Base-by-base conservation (phyloP, 148 eudicot species). In the Cornus kousa region DNA sequence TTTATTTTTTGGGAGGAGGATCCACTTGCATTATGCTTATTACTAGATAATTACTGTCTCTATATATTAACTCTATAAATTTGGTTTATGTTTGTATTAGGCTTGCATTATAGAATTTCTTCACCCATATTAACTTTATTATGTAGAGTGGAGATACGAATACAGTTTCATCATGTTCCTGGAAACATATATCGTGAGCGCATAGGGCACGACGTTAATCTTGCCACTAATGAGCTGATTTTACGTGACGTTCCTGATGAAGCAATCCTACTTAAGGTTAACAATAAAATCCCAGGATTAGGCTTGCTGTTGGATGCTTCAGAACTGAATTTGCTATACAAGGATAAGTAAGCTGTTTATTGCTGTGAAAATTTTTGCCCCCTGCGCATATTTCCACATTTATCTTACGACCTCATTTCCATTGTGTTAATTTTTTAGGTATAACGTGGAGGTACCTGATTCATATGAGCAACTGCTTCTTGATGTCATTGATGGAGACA, bases 281-380 rank as follows among this genome's bases (percentile, higher is more conserved):
- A 82, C 73, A 85, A 85, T 59, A 84, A 87, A 86, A 75, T 87
- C 72, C 89, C 87, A 19, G 89, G 89, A 66, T 70, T 84, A 68
- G 80, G 80, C 59, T 82, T 82, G 78, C 82, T 83, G 66, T 68
- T 85, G 71, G 86, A 85, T 66, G 77, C 85, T 66, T 79, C 80
- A 59, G 78, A 84, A 24, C 80, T 85, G 35, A 85, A 87, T 76
- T 78, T 87, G 78, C 80, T 85, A n/a, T 82, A 74, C 72, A 79
- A 82, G 70, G 80, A 85, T 65, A 84, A 76, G 89, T 85, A 76
- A 75, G 73, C 67, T 53, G 28, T 67, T 67, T 32, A 43, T 32
- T 76, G 23, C 37, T 43, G 14, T 11, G 2, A 73, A 40, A 40
- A 73, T 7, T 73, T 73, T 50, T 17, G 39, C 13, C 9, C 48